Evolutionary conservation across 129 eudicot species (phyloP), one percentile per base, ranked within the genome.

Genomic region (Centella asiatica): DNA sequence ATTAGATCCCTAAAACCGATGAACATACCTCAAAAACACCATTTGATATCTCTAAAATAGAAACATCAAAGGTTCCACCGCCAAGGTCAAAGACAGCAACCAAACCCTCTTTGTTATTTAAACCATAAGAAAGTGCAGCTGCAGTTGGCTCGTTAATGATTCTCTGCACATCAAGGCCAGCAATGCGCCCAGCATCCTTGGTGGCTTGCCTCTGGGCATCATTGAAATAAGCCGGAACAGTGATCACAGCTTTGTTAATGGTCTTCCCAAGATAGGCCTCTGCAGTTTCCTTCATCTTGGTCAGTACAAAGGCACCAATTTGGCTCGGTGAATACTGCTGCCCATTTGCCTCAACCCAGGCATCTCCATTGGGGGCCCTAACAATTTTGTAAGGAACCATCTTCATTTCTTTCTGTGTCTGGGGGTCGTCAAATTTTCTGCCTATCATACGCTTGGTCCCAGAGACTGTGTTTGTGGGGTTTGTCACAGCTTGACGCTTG

Each of bases 51-150:
- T 90, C 97, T 67, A 90, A 68, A 39, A 90, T 86, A 45, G 97
- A 90, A 60, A 86, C 85, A 90, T 90, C 97, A 64, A 90, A 90
- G 27, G 97, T 90, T 53, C 97, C 97, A 86, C 97, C 97, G 47
- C 97, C 97, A 75, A 90, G 95, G 72, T 90, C 97, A 60, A 90
- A 90, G 60, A 90, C 97, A 25, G 97, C 97, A 52, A 90, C 78
- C 10, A 86, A 81, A 60, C 97, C 97, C 68, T 90, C 97, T 68
- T 90, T 90, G 72, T 84, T 90, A 55, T 80, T 90, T 57, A 81
- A 23, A 2, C 81, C 78, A 22, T 78, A 78, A 1, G 79, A 71
- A 19, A 78, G 73, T 11, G 79, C 79, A 59, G 83, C 83, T 31
- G 83, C 70, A 11, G 78, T 69, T 12, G 76, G 83, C 31, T 78